phyloP scores from a whole-genome alignment of 495 filamentous ascomycete genomes.

The Hypomontagnella monticulosa region DNA sequence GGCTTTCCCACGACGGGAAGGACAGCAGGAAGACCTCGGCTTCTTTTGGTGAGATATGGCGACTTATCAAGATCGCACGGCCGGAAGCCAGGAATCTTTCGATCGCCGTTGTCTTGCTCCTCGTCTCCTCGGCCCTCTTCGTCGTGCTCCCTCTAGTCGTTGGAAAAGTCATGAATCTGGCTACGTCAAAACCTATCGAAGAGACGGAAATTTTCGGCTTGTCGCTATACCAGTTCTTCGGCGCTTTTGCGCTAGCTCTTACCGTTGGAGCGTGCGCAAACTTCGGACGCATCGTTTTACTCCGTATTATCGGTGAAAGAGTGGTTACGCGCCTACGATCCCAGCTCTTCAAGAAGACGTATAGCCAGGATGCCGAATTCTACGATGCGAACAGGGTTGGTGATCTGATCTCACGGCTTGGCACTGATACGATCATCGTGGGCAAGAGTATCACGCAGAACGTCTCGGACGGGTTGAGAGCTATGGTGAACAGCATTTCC shows the following conservation, averaged over 20 bases:
- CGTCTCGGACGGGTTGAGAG: conserved; percentile 89
- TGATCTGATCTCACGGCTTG: conserved; percentile 92
- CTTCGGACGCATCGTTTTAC: conserved; percentile 91
- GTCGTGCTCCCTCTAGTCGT: conserved; percentile 97
- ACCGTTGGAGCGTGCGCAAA: conserved; percentile 83
- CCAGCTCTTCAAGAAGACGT: conserved; percentile 88
- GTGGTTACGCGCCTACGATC: conserved; percentile 91
- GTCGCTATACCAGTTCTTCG: conserved; percentile 79
- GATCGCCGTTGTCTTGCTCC: conserved; percentile 80
- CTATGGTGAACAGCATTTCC: conserved; percentile 85
- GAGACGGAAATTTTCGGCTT: conserved; percentile 75
- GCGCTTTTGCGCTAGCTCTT: conserved; percentile 74
- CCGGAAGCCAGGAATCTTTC: conserved; percentile 83
- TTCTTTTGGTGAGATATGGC: conserved; percentile 80
- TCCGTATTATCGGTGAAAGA: conserved; percentile 94
- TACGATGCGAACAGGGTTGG: conserved; percentile 98
- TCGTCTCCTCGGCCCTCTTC: conserved; percentile 87
- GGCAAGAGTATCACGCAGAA: conserved; percentile 99
- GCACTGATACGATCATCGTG: conserved; percentile 95
- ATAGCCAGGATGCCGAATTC: conserved; percentile 96
- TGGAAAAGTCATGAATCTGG: conserved; percentile 91
- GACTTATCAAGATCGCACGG: conserved; percentile 86
- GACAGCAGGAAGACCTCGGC: conserved; percentile 62
- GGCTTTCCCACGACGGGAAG: conserved; percentile 81
- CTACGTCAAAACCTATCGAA: conserved; percentile 67